Conservation (phyloP, 805 yeast species). For the Metschnikowia kunwiensis region DNA sequence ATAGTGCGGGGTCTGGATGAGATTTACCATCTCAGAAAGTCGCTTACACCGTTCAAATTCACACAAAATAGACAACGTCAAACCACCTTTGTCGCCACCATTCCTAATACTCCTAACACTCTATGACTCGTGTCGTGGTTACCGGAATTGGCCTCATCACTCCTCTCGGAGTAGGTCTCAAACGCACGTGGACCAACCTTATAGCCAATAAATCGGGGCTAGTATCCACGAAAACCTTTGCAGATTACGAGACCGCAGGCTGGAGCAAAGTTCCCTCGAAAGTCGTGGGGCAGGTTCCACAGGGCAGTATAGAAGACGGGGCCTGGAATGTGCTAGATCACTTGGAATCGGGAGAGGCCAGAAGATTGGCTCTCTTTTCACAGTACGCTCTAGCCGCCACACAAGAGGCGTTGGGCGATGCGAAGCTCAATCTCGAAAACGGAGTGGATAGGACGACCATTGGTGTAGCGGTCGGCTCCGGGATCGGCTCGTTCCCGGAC, state of each 20-base stretch:
- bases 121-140: conserved; percentile 67
- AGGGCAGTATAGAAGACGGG: conserved; percentile 41
- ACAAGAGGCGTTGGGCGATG: conserved; percentile 69
- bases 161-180: conserved; percentile 76
- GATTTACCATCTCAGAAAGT: too few species aligned
- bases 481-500: conserved; percentile 85
- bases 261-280: conserved; percentile 61
- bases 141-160: conserved; percentile 88
- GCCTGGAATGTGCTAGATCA: conserved; percentile 54
- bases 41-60: neutral
- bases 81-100: neutral
- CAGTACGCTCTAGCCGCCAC: conserved; percentile 80
- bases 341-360: conserved; percentile 44
- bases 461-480: conserved; percentile 90
- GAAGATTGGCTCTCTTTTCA: conserved; percentile 68
- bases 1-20: too few species aligned
- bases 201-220: conserved; percentile 56
- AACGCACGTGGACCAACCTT: conserved; percentile 51
- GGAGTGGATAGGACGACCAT: conserved; percentile 18
- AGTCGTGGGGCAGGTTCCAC: conserved; percentile 74
- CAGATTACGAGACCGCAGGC: conserved; percentile 40
- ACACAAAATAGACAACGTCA: neutral
- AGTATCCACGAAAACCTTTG: conserved; percentile 46
- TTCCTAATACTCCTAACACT: neutral
- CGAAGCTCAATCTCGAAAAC: conserved; percentile 32